A percentile compares a stretch with the other conserved stretches of the same genome.
phyloP scores from a whole-genome alignment of 31 red algal species.

The Odonthalia washingtoniensis region DNA sequence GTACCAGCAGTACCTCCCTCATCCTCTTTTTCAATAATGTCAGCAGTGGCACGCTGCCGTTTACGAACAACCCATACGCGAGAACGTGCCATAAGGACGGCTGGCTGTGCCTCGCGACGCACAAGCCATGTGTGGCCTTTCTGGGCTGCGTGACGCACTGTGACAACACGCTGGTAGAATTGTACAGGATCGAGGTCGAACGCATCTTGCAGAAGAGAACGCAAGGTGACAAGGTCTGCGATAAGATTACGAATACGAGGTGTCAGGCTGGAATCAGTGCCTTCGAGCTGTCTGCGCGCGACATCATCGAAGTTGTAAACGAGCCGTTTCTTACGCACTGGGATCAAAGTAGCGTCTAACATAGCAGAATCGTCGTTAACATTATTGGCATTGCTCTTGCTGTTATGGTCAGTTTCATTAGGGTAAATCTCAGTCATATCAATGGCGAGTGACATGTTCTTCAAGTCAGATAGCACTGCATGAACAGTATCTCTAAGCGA shows the following conservation, averaged over 20 bases:
- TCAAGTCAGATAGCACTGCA: slow-evolving; percentile 53
- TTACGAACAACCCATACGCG: slow-evolving; percentile 61
- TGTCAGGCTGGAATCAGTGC: slow-evolving; percentile 35
- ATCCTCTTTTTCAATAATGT: slow-evolving; percentile 10
- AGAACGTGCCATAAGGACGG: slow-evolving; percentile 55
- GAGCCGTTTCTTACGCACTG: slow-evolving; percentile 22
- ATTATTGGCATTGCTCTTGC: background rate
- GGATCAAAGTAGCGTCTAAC: background rate
- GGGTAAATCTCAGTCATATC: slow-evolving; percentile 58
- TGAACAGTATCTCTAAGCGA: slow-evolving; percentile 46
- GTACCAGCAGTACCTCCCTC: background rate
- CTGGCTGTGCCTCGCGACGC: slow-evolving; percentile 60
- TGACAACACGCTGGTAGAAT: slow-evolving; percentile 59
- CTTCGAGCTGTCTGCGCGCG: slow-evolving; percentile 58
- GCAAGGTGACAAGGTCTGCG: slow-evolving; percentile 51
- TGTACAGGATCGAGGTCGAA: slow-evolving; percentile 57
- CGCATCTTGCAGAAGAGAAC: slow-evolving; percentile 30
- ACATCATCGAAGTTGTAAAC: slow-evolving; percentile 64
- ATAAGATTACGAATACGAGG: slow-evolving; percentile 50
- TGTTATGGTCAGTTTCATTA: background rate
- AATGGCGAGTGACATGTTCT: slow-evolving; percentile 30
- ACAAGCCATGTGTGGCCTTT: slow-evolving; percentile 57
- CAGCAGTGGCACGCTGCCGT: background rate
- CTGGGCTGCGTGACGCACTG: slow-evolving; percentile 47
- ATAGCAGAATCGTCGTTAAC: background rate